These are phyloP conservation scores for Dactylis glomerata DNA, from an alignment of 176 grass and related monocot species.

Conservation along the genomic window DNA sequence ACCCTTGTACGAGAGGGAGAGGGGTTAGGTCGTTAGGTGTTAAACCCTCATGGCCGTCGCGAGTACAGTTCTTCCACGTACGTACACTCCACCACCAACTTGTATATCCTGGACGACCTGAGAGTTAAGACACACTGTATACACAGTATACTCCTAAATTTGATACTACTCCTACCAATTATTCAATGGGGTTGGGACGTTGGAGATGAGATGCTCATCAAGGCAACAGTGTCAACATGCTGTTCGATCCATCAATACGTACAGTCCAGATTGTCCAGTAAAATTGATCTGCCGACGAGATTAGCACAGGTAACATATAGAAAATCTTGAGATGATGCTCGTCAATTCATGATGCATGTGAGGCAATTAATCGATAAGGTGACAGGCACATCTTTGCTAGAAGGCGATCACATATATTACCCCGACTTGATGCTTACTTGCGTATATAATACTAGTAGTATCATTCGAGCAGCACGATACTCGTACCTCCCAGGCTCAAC, in stretches of 20 bases:
- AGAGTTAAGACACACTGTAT: not conserved
- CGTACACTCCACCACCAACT: not conserved
- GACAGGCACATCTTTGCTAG: not conserved
- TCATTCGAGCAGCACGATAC: slow-evolving; percentile 25
- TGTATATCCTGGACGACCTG: not conserved
- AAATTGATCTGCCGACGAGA: not conserved
- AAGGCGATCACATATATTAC: not conserved
- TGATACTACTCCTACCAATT: not conserved
- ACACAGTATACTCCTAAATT: not conserved
- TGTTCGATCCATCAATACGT: not conserved
- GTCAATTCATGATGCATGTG: slow-evolving; percentile 28
- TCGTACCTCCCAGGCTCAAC: slow-evolving; percentile 2
- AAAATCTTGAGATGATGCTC: not conserved
- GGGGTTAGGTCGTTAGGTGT: not conserved
- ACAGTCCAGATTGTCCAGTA: not conserved
- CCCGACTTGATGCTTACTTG: not conserved
- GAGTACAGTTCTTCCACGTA: not conserved
- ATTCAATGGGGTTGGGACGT: not conserved
- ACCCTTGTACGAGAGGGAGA: not conserved
- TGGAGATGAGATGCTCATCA: not conserved
- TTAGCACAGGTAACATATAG: not conserved
- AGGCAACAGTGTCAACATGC: not conserved
- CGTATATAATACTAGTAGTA: not conserved
- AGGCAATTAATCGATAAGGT: slow-evolving; percentile 7
- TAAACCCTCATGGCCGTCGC: not conserved